These are phyloP conservation scores for Chimonanthus praecox DNA, from an alignment of 164 flowering plant genomes.

Conservation along the genomic window DNA sequence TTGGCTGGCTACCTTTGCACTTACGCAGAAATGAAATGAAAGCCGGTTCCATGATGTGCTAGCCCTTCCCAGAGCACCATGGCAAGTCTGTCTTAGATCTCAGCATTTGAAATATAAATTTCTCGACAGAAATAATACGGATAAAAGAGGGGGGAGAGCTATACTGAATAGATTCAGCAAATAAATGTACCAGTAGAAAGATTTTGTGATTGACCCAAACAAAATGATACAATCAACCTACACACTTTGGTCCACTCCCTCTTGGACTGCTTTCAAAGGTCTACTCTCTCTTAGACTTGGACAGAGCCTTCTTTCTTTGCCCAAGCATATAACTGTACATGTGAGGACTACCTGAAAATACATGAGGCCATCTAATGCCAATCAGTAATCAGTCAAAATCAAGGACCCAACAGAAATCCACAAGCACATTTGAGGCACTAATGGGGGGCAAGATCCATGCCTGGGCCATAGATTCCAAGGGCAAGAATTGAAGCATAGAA, in stretches of 20 bases:
- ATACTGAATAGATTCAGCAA: neutral
- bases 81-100: too few relatives aligned
- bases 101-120: conserved; percentile 5
- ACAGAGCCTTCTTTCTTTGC: conserved; percentile 85
- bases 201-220: neutral
- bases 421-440: neutral
- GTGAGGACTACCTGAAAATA: conserved; percentile 80
- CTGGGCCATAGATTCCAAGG: conserved; percentile 75
- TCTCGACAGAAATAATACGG: neutral
- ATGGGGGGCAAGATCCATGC: conserved; percentile 23
- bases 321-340: conserved; percentile 82
- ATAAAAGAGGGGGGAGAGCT: neutral
- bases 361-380: neutral
- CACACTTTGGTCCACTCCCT: conserved; percentile 29
- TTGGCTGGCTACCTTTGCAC: too few relatives aligned
- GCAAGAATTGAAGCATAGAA: conserved; percentile 53
- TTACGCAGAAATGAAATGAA: too few relatives aligned
- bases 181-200: neutral
- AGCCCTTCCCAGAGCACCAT: too few relatives aligned
- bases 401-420: neutral
- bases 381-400: neutral
- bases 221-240: neutral
- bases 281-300: conserved; percentile 72
- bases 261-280: conserved; percentile 36
- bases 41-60: too few relatives aligned